A percentile compares a stretch with the other conserved stretches of the same genome.
phyloP scores from a whole-genome alignment of 768 basidiomycete genomes.

The Mycena latifolia region DNA sequence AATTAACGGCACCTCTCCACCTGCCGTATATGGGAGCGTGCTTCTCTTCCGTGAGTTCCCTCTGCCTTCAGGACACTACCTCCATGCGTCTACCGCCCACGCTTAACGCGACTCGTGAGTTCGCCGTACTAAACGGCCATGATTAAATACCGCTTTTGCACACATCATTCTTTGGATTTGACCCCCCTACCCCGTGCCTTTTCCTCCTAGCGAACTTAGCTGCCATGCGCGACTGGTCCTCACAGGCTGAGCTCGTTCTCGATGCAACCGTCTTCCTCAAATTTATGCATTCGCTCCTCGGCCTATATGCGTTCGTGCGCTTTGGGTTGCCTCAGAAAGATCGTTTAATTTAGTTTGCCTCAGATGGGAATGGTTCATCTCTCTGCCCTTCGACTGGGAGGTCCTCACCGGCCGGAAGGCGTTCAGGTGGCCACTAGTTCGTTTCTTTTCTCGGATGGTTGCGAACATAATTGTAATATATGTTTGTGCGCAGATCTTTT shows the following conservation, averaged over 20 bases:
- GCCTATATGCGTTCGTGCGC: conserved; percentile 63
- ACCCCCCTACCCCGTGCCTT: conserved; percentile 16
- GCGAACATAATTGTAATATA: conserved; percentile 2
- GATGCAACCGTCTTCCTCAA: conserved; percentile 62
- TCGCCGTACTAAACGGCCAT: neutral
- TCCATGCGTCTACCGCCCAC: conserved; percentile 15
- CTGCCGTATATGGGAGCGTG: conserved; percentile 18
- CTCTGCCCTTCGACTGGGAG: conserved; percentile 59
- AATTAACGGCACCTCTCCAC: conserved; percentile 22
- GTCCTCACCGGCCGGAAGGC: conserved; percentile 53
- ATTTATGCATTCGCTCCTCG: conserved; percentile 69
- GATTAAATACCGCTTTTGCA: conserved; percentile 18
- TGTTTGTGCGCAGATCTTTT: conserved; percentile 49
- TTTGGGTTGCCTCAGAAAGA: conserved; percentile 10
- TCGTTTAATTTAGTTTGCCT: conserved; percentile 10
- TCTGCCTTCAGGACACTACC: conserved; percentile 15
- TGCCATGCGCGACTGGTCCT: conserved; percentile 68
- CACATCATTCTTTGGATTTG: conserved; percentile 6
- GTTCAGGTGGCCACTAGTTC: conserved; percentile 62
- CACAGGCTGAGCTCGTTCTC: conserved; percentile 57
- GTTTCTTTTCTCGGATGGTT: conserved; percentile 1
- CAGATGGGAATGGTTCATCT: conserved; percentile 75
- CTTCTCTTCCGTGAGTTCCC: conserved; percentile 13
- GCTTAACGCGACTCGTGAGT: conserved; percentile 10
- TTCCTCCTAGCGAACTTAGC: conserved; percentile 21